A percentile compares a stretch with the other conserved stretches of the same genome.
phyloP scores from a whole-genome alignment of 2,329 filamentous ascomycete genomes.

The Aotearoamyces nothofagi region DNA sequence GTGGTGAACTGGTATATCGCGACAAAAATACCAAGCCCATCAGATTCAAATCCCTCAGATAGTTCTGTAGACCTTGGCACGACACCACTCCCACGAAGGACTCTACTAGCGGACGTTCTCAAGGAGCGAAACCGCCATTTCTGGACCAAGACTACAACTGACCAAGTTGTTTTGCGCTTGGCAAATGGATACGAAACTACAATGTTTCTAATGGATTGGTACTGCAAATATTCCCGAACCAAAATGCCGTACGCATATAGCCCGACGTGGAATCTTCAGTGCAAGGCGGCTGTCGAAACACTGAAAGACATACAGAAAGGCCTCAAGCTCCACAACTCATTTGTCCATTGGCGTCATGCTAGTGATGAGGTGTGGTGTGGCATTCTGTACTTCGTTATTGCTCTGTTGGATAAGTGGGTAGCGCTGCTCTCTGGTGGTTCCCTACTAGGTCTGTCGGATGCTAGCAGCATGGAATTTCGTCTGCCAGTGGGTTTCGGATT shows the following conservation, averaged over 20 bases:
- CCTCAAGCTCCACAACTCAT: conserved; percentile 18
- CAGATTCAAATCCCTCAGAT: too few species aligned
- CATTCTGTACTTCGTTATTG: conserved; percentile 19
- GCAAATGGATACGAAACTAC: conserved; percentile 26
- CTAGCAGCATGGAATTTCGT: conserved; percentile 23
- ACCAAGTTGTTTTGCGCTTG: conserved; percentile 31
- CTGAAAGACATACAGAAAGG: conserved; percentile 18
- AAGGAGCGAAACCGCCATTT: conserved; percentile 21
- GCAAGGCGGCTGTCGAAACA: conserved; percentile 18
- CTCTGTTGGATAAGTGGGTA: conserved; percentile 20
- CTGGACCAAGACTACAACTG: conserved; percentile 26
- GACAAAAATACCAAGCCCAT: too few species aligned
- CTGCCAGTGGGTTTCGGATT: conserved; percentile 26
- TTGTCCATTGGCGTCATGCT: conserved; percentile 18
- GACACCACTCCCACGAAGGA: too few species aligned
- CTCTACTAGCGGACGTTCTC: conserved; percentile 17
- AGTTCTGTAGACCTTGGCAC: too few species aligned
- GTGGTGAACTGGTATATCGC: conserved; percentile 27
- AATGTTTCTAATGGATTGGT: conserved; percentile 22
- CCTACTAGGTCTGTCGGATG: conserved; percentile 20
- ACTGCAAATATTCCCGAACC: conserved; percentile 24
- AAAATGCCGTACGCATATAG: conserved; percentile 17
- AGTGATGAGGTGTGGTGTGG: conserved; percentile 31
- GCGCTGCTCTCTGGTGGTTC: conserved; percentile 13
- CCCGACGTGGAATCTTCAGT: conserved; percentile 18